Conservation (phyloP, 306 rosid species). For the Astragalus glycyphyllos region DNA sequence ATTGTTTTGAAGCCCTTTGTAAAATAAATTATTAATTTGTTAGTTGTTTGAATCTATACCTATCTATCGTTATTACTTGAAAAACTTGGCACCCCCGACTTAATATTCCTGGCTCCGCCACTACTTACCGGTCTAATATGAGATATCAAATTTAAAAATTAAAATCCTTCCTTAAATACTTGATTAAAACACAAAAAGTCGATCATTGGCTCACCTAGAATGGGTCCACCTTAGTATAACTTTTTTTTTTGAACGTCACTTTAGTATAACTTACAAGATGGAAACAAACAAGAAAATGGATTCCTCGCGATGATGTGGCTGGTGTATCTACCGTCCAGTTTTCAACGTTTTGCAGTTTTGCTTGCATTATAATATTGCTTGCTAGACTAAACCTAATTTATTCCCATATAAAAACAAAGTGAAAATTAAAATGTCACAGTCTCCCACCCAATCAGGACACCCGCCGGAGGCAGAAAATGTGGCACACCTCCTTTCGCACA, state of each 20-base stretch:
- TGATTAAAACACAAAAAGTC: slow-evolving; percentile 2
- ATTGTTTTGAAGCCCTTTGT: no score
- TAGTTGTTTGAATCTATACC: no score
- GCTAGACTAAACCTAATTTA: neutral
- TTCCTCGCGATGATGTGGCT: neutral
- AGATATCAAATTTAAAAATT: no score
- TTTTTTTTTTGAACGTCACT: no score
- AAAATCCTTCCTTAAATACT: no score
- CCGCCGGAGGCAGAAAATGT: slow-evolving; percentile 29
- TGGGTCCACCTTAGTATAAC: neutral
- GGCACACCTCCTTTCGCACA: slow-evolving; percentile 33
- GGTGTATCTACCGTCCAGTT: slow-evolving; percentile 11
- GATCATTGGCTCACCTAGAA: neutral
- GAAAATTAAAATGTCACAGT: slow-evolving; percentile 21
- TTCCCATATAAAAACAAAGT: neutral
- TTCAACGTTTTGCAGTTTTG: neutral
- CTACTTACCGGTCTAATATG: no score
- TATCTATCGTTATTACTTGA: no score
- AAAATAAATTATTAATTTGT: no score
- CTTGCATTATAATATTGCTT: neutral
- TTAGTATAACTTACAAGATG: neutral
- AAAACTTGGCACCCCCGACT: no score
- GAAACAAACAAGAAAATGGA: slow-evolving; percentile 10
- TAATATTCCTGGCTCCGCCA: no score
- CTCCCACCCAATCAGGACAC: slow-evolving; percentile 27